These are phyloP conservation scores for Ciborinia camelliae DNA, from an alignment of 2,329 filamentous ascomycete genomes.

Conservation along the genomic window DNA sequence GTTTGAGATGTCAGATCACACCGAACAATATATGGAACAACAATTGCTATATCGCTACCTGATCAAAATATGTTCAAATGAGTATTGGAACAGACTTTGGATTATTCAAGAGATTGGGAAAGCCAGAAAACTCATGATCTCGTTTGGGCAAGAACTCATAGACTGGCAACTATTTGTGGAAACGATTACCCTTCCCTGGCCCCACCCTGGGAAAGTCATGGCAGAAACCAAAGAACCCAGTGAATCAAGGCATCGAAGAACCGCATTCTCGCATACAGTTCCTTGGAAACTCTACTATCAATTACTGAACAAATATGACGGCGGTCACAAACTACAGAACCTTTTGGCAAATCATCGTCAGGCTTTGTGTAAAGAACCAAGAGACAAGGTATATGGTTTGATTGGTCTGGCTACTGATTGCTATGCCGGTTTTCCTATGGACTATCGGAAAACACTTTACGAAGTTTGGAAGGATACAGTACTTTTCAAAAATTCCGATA, in stretches of 20 bases:
- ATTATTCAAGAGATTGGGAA: conserved; percentile 36
- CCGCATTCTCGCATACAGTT: neutral
- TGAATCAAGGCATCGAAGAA: neutral
- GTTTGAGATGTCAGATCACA: neutral
- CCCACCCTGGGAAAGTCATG: neutral
- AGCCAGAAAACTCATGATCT: conserved; percentile 30
- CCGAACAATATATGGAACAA: neutral
- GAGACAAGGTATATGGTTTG: conserved; percentile 37
- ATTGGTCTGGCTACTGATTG: conserved; percentile 34
- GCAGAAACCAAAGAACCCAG: neutral
- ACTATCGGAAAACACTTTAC: conserved; percentile 33
- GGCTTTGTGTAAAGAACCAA: conserved; percentile 33
- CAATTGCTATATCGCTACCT: neutral
- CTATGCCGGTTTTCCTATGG: conserved; percentile 31
- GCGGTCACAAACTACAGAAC: conserved; percentile 23
- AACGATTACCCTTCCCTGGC: neutral
- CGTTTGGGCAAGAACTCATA: conserved; percentile 26
- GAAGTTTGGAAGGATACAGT: conserved; percentile 36
- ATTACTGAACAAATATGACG: conserved; percentile 20
- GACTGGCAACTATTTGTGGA: conserved; percentile 15
- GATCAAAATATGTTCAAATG: conserved; percentile 21
- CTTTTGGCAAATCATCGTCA: conserved; percentile 31
- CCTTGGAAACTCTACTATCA: conserved; percentile 29
- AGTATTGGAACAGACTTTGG: conserved; percentile 31
- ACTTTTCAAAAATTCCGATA: conserved; percentile 27